Evolutionary conservation across 2,329 filamentous ascomycete species (phyloP).

Genomic region (Hypoxylon sp.): DNA sequence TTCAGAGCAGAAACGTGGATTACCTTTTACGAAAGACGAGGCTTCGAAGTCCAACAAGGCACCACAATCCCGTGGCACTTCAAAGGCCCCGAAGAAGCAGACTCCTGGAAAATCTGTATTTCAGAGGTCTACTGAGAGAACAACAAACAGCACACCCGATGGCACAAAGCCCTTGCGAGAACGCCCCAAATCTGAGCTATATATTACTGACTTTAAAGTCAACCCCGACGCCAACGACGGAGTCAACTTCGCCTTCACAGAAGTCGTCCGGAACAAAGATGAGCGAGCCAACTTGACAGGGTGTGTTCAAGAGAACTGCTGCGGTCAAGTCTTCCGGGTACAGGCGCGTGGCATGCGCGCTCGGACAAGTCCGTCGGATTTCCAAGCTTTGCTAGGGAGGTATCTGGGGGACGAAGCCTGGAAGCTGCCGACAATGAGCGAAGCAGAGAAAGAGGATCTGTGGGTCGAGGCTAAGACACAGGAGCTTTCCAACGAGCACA

Average conservation of each 20-base stretch:
- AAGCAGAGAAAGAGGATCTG: conserved; percentile 68
- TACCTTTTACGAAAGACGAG: conserved; percentile 50
- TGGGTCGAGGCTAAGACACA: conserved; percentile 79
- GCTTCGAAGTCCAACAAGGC: conserved; percentile 18
- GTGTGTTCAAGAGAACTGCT: conserved; percentile 79
- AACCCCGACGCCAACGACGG: conserved; percentile 78
- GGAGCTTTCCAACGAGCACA: conserved; percentile 75
- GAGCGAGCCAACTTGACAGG: conserved; percentile 75
- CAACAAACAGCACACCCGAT: conserved; percentile 13
- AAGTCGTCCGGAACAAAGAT: conserved; percentile 75
- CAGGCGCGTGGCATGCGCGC: conserved; percentile 65
- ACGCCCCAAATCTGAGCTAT: conserved; percentile 64
- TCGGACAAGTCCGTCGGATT: conserved; percentile 40
- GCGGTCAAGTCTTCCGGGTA: conserved; percentile 73
- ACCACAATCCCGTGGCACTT: conserved; percentile 8
- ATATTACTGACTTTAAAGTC: conserved; percentile 79
- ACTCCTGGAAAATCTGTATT: conserved; percentile 12
- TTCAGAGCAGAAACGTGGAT: conserved; percentile 49
- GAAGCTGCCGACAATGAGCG: conserved; percentile 64
- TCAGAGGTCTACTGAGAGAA: conserved; percentile 29
- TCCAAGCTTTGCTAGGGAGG: conserved; percentile 57
- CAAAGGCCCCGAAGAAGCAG: conserved; percentile 15
- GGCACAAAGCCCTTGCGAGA: conserved; percentile 61
- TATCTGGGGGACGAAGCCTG: conserved; percentile 67
- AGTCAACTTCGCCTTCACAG: conserved; percentile 74